Percentiles rank a stretch among this genome's conserved stretches.
These are phyloP conservation scores for Euptelea pleiosperma DNA, from an alignment of 164 flowering plant genomes.

Conservation along the genomic window DNA sequence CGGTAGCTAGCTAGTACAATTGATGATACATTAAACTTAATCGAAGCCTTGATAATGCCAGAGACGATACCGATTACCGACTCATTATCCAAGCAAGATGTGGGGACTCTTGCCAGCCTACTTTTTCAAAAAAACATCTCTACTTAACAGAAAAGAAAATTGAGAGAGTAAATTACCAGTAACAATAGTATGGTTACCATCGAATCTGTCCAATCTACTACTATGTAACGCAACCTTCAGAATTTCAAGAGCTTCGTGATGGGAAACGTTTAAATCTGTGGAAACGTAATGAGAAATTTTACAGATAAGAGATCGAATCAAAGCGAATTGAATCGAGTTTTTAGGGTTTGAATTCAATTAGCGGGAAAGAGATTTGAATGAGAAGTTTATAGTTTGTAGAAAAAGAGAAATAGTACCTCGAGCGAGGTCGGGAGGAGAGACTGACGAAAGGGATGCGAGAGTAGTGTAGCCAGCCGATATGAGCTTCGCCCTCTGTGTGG, in stretches of 20 bases:
- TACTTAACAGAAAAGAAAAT: neutral
- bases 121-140: neutral
- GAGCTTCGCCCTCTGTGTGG: conserved; percentile 58
- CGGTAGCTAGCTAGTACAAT: too few species aligned
- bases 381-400: too few species aligned
- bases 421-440: conserved; percentile 53
- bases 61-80: too few species aligned
- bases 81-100: too few species aligned
- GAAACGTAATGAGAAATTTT: neutral
- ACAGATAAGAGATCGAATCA: too few species aligned
- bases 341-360: neutral
- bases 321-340: neutral
- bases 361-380: neutral
- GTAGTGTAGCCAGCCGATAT: conserved; percentile 68
- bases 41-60: too few species aligned
- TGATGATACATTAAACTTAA: too few species aligned
- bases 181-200: conserved; percentile 34
- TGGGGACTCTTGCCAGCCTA: too few species aligned
- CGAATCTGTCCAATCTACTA: conserved; percentile 20
- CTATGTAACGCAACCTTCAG: conserved; percentile 42
- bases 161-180: conserved; percentile 35
- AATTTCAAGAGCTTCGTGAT: conserved; percentile 54
- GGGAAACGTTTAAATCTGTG: conserved; percentile 55
- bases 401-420: conserved; percentile 40
- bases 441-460: conserved; percentile 46